phyloP scores from a whole-genome alignment of 306 rosid species.

The Canavalia gladiata region DNA sequence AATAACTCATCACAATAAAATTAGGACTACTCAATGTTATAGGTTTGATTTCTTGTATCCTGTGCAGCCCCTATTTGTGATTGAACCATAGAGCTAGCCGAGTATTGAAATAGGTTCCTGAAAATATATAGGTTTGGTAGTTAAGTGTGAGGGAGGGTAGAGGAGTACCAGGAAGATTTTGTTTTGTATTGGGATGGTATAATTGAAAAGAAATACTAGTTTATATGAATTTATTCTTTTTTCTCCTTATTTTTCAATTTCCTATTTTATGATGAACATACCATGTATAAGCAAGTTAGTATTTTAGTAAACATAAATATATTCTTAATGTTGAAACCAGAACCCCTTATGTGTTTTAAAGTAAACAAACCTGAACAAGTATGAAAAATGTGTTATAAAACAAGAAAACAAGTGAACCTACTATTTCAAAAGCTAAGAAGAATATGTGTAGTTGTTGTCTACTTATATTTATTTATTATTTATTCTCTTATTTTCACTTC shows the following conservation, averaged over 20 bases:
- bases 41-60: slow-evolving; percentile 38
- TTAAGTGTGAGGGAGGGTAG: slow-evolving; percentile 46
- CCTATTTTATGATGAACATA: too few species aligned
- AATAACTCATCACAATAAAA: slow-evolving; percentile 2
- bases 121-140: slow-evolving; percentile 42
- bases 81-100: slow-evolving; percentile 63
- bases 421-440: too few species aligned
- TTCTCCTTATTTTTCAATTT: slow-evolving; percentile 32
- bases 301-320: too few species aligned
- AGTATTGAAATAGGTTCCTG: slow-evolving; percentile 44
- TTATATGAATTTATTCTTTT: slow-evolving; percentile 36
- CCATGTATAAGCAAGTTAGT: too few species aligned
- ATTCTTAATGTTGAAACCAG: too few species aligned
- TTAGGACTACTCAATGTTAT: background rate
- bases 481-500: too few species aligned
- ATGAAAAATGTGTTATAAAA: too few species aligned
- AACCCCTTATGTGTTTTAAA: too few species aligned
- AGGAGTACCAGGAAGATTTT: slow-evolving; percentile 56
- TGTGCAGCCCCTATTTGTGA: slow-evolving; percentile 78
- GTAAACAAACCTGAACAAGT: too few species aligned
- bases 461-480: too few species aligned
- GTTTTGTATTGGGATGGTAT: slow-evolving; percentile 51
- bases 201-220: slow-evolving; percentile 52
- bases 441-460: too few species aligned
- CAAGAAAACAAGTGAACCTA: too few species aligned